A percentile compares a stretch with the other conserved stretches of the same genome.
Evolutionary conservation across 345 rosid genomes (phyloP).

Genomic region (Durio zibethinus): DNA sequence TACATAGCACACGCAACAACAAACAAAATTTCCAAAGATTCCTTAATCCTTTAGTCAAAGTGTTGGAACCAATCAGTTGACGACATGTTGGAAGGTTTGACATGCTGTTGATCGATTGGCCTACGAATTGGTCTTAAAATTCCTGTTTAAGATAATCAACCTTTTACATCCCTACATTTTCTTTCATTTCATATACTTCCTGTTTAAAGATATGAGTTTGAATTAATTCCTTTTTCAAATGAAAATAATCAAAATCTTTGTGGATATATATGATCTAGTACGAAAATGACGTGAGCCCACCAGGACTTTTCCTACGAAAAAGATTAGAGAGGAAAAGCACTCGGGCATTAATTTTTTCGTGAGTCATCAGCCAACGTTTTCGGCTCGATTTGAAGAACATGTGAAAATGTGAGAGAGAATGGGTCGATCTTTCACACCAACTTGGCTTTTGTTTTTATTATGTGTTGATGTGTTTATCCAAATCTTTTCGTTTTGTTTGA

Average conservation of each 20-base stretch:
- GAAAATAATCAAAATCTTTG: neutral
- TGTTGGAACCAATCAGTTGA: slow-evolving; percentile 10
- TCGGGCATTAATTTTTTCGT: neutral
- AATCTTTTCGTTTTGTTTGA: neutral
- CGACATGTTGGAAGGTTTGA: neutral
- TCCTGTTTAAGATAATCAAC: too few relatives aligned
- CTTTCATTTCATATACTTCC: neutral
- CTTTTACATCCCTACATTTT: too few relatives aligned
- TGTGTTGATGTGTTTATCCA: neutral
- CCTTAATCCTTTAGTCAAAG: neutral
- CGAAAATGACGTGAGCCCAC: slow-evolving; percentile 5
- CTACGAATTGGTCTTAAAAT: neutral
- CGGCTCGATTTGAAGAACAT: neutral
- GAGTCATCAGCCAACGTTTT: slow-evolving; percentile 1
- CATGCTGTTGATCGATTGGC: neutral
- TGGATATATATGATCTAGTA: neutral
- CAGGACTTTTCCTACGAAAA: neutral
- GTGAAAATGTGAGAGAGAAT: neutral
- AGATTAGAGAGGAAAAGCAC: neutral
- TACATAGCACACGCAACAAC: neutral
- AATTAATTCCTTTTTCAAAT: neutral
- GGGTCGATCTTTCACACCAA: slow-evolving; percentile 2
- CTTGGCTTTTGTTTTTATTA: neutral
- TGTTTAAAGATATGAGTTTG: neutral
- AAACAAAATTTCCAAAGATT: neutral